phyloP scores from a whole-genome alignment of 352 stramenopile species.

The Phytophthora podocarpi region DNA sequence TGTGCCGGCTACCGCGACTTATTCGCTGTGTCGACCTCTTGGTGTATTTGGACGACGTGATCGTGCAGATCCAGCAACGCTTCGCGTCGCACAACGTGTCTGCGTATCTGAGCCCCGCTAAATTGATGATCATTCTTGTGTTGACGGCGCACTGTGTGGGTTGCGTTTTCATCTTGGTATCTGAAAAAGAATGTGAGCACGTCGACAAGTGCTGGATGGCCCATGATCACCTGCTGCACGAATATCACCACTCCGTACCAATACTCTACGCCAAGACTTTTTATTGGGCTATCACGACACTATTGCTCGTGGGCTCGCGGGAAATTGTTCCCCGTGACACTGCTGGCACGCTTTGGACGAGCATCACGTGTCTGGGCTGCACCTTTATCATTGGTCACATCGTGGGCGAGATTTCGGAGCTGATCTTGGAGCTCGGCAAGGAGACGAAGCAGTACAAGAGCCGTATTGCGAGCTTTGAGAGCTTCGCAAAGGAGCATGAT shows the following conservation, averaged over 20 bases:
- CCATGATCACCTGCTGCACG: conserved; percentile 67
- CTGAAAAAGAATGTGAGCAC: conserved; percentile 55
- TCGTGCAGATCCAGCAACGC: conserved; percentile 69
- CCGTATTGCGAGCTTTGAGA: too few species aligned
- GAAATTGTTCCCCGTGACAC: conserved; percentile 59
- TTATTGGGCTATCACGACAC: conserved; percentile 75
- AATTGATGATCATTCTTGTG: conserved; percentile 70
- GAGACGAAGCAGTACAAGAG: too few species aligned
- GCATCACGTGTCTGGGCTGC: too few species aligned
- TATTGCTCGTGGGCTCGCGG: conserved; percentile 62
- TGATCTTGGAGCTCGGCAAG: too few species aligned
- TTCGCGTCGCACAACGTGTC: conserved; percentile 74
- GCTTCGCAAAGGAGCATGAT: conserved; percentile 68
- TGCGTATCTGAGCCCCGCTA: conserved; percentile 69
- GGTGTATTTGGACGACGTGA: conserved; percentile 62
- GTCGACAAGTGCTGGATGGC: conserved; percentile 60
- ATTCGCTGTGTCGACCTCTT: conserved; percentile 61
- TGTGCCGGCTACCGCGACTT: conserved; percentile 63
- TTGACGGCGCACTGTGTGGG: conserved; percentile 58
- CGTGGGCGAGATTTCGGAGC: too few species aligned
- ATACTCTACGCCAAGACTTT: conserved; percentile 70
- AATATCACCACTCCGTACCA: conserved; percentile 57
- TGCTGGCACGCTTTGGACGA: too few species aligned
- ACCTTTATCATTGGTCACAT: too few species aligned
- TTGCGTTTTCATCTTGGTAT: conserved; percentile 79